These are phyloP conservation scores for Ulmus americana DNA, from an alignment of 331 rosid genomes.

Conservation along the genomic window DNA sequence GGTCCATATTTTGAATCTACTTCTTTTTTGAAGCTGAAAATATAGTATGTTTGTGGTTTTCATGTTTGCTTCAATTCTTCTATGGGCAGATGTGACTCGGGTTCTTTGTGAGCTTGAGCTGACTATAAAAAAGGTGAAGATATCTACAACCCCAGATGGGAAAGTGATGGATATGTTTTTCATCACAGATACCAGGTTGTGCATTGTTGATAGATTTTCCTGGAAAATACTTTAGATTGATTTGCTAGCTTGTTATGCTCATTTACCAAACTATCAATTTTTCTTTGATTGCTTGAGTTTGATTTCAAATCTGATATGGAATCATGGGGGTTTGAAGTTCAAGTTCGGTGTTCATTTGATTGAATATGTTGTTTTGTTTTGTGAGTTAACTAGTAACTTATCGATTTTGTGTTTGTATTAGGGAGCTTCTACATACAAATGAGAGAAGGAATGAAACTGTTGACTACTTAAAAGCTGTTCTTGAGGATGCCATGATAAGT, in stretches of 20 bases:
- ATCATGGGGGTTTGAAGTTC: background rate
- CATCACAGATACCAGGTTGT: constrained; percentile 80
- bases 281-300: background rate
- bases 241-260: constrained; percentile 17
- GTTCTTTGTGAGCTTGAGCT: constrained; percentile 89
- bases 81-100: constrained; percentile 64
- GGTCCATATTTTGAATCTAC: background rate
- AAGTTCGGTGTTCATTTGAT: background rate
- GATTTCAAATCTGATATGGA: background rate
- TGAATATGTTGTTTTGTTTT: too few relatives aligned
- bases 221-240: constrained; percentile 1
- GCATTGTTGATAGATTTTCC: constrained; percentile 18
- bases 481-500: constrained; percentile 48
- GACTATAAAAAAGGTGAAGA: constrained; percentile 80
- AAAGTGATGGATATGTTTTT: constrained; percentile 85
- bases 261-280: background rate
- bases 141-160: constrained; percentile 96
- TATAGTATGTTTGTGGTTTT: constrained; percentile 4
- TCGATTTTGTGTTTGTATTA: constrained; percentile 28
- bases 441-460: constrained; percentile 59
- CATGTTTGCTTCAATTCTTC: constrained; percentile 1
- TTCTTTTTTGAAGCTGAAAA: background rate
- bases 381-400: constrained; percentile 16
- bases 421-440: constrained; percentile 78
- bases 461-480: constrained; percentile 36